Evolutionary conservation across 1,284 basidiomycete genomes (phyloP).

Genomic region (Trichosporon sp.): DNA sequence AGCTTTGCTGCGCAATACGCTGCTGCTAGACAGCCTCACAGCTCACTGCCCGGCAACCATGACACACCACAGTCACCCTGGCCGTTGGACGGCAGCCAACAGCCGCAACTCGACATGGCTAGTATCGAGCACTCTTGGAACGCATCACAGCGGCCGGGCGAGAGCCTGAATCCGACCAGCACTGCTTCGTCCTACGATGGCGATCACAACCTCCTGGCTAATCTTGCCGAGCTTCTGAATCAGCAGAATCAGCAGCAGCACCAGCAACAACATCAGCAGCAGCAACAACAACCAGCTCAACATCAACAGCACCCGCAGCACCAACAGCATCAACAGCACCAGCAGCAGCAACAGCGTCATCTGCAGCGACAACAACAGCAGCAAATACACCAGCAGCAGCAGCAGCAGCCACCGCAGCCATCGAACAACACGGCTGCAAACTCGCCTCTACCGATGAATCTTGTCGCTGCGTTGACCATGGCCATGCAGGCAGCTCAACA

Average conservation of each 20-base stretch:
- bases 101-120: background rate
- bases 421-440: background rate
- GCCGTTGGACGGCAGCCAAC: background rate
- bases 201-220: slow-evolving; percentile 14
- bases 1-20: slow-evolving; percentile 15
- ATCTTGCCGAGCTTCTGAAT: slow-evolving; percentile 11
- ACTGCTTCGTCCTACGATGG: background rate
- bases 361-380: background rate
- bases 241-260: slow-evolving; percentile 12
- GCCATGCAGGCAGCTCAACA: background rate
- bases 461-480: background rate
- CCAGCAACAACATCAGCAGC: slow-evolving; percentile 3
- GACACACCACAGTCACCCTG: background rate
- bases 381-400: slow-evolving; percentile 1
- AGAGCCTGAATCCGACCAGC: background rate
- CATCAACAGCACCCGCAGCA: slow-evolving; percentile 1
- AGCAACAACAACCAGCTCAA: slow-evolving; percentile 5
- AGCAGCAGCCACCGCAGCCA: background rate
- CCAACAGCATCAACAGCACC: slow-evolving; percentile 4
- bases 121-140: background rate
- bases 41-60: background rate
- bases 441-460: background rate
- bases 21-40: slow-evolving; percentile 5
- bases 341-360: slow-evolving; percentile 4
- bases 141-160: background rate